A percentile compares a stretch with the other conserved stretches of the same genome.
phyloP scores from a whole-genome alignment of 345 rosid genomes.

The Eucalyptus pauciflora region DNA sequence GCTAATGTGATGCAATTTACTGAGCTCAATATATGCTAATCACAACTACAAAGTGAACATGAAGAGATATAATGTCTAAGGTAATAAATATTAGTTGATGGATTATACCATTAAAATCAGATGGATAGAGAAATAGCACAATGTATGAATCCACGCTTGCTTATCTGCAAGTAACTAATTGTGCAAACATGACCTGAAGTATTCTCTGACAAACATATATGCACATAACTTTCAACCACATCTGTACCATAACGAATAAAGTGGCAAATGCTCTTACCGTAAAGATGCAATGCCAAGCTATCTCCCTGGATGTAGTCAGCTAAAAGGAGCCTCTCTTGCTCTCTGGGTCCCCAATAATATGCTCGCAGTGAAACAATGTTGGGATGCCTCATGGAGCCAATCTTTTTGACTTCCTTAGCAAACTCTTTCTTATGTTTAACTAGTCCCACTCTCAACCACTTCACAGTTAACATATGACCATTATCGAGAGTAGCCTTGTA shows the following conservation, averaged over 20 bases:
- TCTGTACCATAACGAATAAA: background rate
- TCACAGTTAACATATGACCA: conserved; percentile 81
- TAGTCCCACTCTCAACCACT: conserved; percentile 91
- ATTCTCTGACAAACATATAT: background rate
- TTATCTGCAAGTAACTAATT: background rate
- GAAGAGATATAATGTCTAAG: background rate
- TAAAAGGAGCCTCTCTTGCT: conserved; percentile 87
- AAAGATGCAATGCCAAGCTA: conserved; percentile 86
- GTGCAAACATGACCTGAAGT: background rate
- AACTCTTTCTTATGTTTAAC: conserved; percentile 90
- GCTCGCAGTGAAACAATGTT: conserved; percentile 77
- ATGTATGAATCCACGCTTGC: background rate
- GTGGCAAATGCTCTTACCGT: conserved; percentile 41
- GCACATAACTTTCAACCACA: background rate
- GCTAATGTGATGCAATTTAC: background rate
- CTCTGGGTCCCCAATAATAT: conserved; percentile 94
- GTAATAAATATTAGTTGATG: background rate
- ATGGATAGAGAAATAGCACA: background rate
- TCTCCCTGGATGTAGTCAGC: conserved; percentile 82
- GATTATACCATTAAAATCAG: background rate
- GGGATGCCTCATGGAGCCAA: conserved; percentile 64
- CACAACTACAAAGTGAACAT: background rate
- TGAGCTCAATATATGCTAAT: background rate
- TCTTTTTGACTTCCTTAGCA: conserved; percentile 74
- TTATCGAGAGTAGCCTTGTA: conserved; percentile 83